A percentile compares a stretch with the other conserved stretches of the same genome.
Conservation (phyloP, 306 rosid species). For the Glycine tomentella region DNA sequence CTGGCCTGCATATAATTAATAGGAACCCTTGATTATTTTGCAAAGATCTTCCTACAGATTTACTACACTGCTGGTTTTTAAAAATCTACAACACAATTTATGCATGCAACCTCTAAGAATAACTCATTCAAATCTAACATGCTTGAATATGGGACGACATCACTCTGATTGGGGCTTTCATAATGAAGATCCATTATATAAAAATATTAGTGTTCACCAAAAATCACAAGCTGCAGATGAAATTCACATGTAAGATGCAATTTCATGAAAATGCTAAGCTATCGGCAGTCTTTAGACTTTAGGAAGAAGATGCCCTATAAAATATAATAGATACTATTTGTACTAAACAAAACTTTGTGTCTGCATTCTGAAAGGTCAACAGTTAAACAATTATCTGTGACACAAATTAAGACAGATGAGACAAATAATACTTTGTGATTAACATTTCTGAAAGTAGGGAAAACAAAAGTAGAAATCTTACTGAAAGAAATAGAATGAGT, state of each 20-base stretch:
- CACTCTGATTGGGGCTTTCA: constrained; percentile 19
- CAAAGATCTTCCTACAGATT: constrained; percentile 22
- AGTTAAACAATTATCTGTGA: constrained; percentile 19
- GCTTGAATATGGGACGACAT: constrained; percentile 22
- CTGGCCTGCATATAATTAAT: constrained; percentile 77
- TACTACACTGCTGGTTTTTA: constrained; percentile 7
- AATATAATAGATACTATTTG: not conserved
- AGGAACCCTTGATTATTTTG: constrained; percentile 29
- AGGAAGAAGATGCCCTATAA: not conserved
- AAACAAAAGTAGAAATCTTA: not conserved
- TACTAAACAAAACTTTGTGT: not conserved
- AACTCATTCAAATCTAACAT: constrained; percentile 35
- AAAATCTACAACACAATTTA: not conserved
- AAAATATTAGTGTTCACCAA: constrained; percentile 24
- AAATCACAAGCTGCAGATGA: constrained; percentile 24
- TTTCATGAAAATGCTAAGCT: constrained; percentile 31
- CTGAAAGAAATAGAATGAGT: constrained; percentile 6
- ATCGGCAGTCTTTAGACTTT: constrained; percentile 9
- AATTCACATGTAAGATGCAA: constrained; percentile 17
- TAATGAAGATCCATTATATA: constrained; percentile 7
- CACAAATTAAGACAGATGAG: constrained; percentile 11
- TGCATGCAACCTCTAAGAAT: constrained; percentile 24
- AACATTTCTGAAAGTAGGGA: constrained; percentile 16
- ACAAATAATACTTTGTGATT: constrained; percentile 7
- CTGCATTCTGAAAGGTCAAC: constrained; percentile 15